Percentiles rank a stretch among this genome's conserved stretches.
These are phyloP conservation scores for Gaertneriomyces semiglobifer DNA, from an alignment of 192 early-diverging fungal genomes.

Conservation along the genomic window DNA sequence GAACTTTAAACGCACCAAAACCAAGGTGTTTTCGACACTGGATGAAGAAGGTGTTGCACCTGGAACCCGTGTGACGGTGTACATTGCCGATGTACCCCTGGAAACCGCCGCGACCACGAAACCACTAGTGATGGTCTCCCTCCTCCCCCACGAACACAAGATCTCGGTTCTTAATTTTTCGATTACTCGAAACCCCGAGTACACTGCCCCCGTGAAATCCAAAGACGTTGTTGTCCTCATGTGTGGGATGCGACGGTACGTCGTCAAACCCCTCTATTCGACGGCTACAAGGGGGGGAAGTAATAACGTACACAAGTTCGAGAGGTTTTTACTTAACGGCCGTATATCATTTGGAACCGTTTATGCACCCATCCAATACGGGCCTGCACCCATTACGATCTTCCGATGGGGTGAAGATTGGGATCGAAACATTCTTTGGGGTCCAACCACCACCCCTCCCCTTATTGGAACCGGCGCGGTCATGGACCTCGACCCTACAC, in stretches of 20 bases:
- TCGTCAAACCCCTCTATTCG: constrained; percentile 84
- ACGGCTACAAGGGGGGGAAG: constrained; percentile 74
- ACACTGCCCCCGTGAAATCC: constrained; percentile 77
- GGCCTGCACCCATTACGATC: constrained; percentile 75
- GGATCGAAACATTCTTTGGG: not conserved
- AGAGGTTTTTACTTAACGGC: constrained; percentile 81
- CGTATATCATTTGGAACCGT: constrained; percentile 74
- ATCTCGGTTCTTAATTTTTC: constrained; percentile 82
- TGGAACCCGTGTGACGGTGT: constrained; percentile 72
- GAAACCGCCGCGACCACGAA: constrained; percentile 1
- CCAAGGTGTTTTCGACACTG: constrained; percentile 58
- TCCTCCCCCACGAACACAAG: constrained; percentile 92
- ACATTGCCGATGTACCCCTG: constrained; percentile 41
- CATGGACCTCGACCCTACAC: constrained; percentile 66
- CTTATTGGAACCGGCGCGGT: constrained; percentile 80
- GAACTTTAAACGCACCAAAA: constrained; percentile 78
- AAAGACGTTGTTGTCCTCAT: constrained; percentile 90
- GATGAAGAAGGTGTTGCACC: constrained; percentile 52
- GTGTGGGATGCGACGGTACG: constrained; percentile 84
- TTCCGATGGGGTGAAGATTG: constrained; percentile 55
- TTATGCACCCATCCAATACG: constrained; percentile 90
- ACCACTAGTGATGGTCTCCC: constrained; percentile 60
- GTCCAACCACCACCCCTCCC: constrained; percentile 35
- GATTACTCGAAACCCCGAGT: constrained; percentile 59
- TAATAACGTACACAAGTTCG: constrained; percentile 95